These are phyloP conservation scores for Diaporthe destruens DNA, from an alignment of 2,329 filamentous ascomycete species.

Conservation along the genomic window DNA sequence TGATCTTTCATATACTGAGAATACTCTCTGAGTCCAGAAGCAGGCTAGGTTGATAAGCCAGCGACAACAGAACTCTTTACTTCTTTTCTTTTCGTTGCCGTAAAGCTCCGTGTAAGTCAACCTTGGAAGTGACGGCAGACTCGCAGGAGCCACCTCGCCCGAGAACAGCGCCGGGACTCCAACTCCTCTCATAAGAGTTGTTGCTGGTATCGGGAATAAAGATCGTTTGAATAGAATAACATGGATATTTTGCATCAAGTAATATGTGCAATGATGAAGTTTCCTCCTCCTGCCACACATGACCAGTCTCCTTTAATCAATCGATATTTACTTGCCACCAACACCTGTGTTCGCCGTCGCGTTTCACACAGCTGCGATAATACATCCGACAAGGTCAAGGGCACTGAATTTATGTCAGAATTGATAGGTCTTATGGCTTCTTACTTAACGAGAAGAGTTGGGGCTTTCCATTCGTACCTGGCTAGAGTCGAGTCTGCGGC, in stretches of 20 bases:
- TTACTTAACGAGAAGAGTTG: neutral
- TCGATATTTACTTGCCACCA: neutral
- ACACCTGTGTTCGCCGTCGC: neutral
- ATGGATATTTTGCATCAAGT: neutral
- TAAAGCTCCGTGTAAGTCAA: too few relatives aligned
- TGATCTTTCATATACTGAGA: too few relatives aligned
- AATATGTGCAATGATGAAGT: constrained; percentile 11
- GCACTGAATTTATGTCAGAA: neutral
- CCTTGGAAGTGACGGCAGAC: neutral
- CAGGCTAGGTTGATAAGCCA: neutral
- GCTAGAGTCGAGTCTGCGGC: neutral
- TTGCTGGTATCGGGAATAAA: neutral
- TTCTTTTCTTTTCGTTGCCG: too few relatives aligned
- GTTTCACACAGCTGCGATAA: neutral
- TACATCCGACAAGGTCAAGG: constrained; percentile 7
- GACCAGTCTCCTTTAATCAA: neutral
- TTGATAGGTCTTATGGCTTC: neutral
- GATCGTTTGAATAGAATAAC: neutral
- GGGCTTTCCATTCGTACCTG: neutral
- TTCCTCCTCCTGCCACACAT: neutral
- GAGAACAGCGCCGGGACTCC: too few relatives aligned
- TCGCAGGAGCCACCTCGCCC: neutral
- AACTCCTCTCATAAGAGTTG: too few relatives aligned
- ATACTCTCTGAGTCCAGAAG: too few relatives aligned
- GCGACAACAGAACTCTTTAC: too few relatives aligned